Base-by-base conservation (phyloP, 2,329 filamentous ascomycete species). In the Didymella keratinophila region DNA sequence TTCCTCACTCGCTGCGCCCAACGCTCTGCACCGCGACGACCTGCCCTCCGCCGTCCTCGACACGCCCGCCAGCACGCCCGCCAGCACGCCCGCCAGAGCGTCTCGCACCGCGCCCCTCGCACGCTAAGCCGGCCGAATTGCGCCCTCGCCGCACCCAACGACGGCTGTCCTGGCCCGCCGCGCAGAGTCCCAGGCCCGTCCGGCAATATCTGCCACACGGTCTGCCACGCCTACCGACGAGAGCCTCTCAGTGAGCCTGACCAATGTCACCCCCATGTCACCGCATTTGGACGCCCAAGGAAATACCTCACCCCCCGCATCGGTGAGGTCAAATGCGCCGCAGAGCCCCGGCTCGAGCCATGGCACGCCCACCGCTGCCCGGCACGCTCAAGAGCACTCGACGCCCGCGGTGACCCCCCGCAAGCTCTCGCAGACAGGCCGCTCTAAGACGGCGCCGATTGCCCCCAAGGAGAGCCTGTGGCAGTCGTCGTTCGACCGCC, bases 241-340 rank as follows among this genome's bases (percentile, higher is more conserved):
- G 58, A 59, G 64, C 64, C 64, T 60, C 52, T 42, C 51, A 65
- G 58, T 65, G 70, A 68, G 68, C 64, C 70, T 74, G 71, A 77
- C 76, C 76, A 78, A 78, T 78, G 76, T 78, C 73, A 70, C 66
- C 70, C 74, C 73, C 76, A 79, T 79, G 77, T 79, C 77, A 71
- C 65, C 71, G 66, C 71, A 70, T 70, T 67, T 71, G 65, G 62
- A 72, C 71, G 73, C 69, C 67, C 70, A 72, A 68, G 66, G 66
- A 75, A 74, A 74, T 70, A 68, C 71, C 74, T 78, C 76, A 69
- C 71, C 75, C 71, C 66, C 74, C 70, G 66, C 75, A 72, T 69
- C 74, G 73, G 72, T 78, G 75, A 78, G 74, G 71, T 71, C 71
- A 68, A 72, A 68, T 67, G 67, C 65, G 58, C 62, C 69, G 62